phyloP scores from a whole-genome alignment of 176 grass and related monocot genomes.

The Rhynchospora tenuis region DNA sequence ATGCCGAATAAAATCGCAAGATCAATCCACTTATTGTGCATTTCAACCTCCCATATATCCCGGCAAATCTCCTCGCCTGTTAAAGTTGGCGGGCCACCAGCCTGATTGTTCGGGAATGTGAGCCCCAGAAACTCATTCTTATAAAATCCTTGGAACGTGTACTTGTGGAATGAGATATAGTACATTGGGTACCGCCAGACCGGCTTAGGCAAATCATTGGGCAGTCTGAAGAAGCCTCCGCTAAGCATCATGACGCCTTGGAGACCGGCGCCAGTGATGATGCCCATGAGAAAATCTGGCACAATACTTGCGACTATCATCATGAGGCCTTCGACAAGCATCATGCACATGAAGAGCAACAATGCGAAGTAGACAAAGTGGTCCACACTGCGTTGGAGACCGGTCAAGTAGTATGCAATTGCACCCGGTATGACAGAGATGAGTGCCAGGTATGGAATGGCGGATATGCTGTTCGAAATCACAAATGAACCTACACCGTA shows the following conservation, averaged over 20 bases:
- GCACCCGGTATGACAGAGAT: slow-evolving; percentile 72
- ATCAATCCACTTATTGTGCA: slow-evolving; percentile 83
- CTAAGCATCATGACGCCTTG: slow-evolving; percentile 91
- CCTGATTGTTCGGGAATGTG: slow-evolving; percentile 57
- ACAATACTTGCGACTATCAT: slow-evolving; percentile 83
- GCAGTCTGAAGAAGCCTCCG: slow-evolving; percentile 81
- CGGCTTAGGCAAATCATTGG: slow-evolving; percentile 51
- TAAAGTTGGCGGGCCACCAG: slow-evolving; percentile 27
- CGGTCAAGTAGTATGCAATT: slow-evolving; percentile 66
- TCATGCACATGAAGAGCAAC: slow-evolving; percentile 71
- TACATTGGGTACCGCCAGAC: slow-evolving; percentile 85
- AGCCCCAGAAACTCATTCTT: slow-evolving; percentile 82
- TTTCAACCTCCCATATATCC: slow-evolving; percentile 59
- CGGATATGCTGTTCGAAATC: slow-evolving; percentile 69
- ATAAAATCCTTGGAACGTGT: slow-evolving; percentile 75
- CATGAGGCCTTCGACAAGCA: slow-evolving; percentile 83
- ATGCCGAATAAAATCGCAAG: slow-evolving; percentile 54
- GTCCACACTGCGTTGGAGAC: slow-evolving; percentile 49
- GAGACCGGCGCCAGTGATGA: slow-evolving; percentile 84
- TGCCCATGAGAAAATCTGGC: slow-evolving; percentile 91
- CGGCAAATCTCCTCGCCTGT: slow-evolving; percentile 49
- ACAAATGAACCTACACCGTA: slow-evolving; percentile 71
- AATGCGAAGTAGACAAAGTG: slow-evolving; percentile 79
- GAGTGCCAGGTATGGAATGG: slow-evolving; percentile 65
- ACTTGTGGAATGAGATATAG: slow-evolving; percentile 83